Percentiles rank a stretch among this genome's conserved stretches.
Evolutionary conservation across 1,284 basidiomycete species (phyloP).

Genomic region (Boletellus sp.): DNA sequence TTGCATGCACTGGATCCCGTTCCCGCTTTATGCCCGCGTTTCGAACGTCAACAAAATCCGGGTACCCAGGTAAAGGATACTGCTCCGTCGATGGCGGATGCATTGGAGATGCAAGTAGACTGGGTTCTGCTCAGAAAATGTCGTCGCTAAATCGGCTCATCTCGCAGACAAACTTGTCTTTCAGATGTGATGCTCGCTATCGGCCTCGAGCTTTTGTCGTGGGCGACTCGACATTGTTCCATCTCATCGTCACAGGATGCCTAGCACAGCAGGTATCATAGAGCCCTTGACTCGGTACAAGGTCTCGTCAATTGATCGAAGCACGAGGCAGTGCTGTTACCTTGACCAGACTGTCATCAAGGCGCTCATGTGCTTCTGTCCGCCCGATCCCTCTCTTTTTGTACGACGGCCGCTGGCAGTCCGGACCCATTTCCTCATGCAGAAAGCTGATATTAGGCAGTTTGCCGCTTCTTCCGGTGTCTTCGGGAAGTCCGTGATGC

Average conservation of each 20-base stretch:
- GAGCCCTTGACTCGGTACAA: constrained; percentile 1
- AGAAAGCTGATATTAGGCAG: constrained; percentile 12
- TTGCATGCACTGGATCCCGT: constrained; percentile 9
- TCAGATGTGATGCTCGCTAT: neutral
- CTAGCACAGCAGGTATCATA: neutral
- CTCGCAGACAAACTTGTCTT: neutral
- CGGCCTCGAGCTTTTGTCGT: neutral
- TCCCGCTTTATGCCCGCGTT: constrained; percentile 21
- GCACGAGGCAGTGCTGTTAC: constrained; percentile 1
- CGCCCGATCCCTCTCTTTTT: constrained; percentile 9
- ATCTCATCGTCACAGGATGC: neutral
- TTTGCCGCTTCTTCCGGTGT: constrained; percentile 21
- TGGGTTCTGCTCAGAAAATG: neutral
- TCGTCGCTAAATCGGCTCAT: constrained; percentile 1
- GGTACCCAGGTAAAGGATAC: constrained; percentile 8
- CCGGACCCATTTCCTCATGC: constrained; percentile 4
- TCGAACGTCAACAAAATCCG: constrained; percentile 11
- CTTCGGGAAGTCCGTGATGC: constrained; percentile 26
- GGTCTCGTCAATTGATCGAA: neutral
- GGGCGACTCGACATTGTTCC: neutral
- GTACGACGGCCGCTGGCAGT: constrained; percentile 12
- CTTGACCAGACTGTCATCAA: neutral
- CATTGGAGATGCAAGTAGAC: constrained; percentile 14
- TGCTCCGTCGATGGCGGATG: constrained; percentile 31
- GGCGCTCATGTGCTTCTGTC: constrained; percentile 1